A percentile compares a stretch with the other conserved stretches of the same genome.
Conservation (phyloP, 2,329 filamentous ascomycete genomes). For the Aspergillus carbonarius region DNA sequence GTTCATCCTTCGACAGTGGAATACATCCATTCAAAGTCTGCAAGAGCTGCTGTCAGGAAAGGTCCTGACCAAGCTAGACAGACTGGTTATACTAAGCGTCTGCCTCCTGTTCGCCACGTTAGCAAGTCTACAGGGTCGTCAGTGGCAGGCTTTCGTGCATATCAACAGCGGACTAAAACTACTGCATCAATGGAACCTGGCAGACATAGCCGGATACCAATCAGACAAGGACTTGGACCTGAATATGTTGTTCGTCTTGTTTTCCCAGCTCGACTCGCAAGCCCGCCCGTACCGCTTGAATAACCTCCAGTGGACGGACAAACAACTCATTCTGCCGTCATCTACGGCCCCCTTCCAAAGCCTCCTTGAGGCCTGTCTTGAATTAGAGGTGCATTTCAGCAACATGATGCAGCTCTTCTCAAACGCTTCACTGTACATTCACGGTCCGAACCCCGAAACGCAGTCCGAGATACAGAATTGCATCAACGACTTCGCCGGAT, state of each 20-base stretch:
- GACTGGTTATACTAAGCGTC: constrained; percentile 1
- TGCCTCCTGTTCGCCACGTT: constrained; percentile 6
- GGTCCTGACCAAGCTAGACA: not conserved
- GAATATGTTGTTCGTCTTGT: not conserved
- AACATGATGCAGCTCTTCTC: not conserved
- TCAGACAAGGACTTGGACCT: not conserved
- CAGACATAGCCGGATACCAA: not conserved
- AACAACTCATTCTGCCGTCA: not conserved
- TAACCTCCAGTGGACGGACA: not conserved
- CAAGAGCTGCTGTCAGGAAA: not conserved
- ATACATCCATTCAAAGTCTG: constrained; percentile 1
- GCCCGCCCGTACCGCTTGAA: constrained; percentile 1
- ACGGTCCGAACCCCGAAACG: not conserved
- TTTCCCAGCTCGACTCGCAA: constrained; percentile 5
- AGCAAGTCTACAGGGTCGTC: constrained; percentile 1
- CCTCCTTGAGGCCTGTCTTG: not conserved
- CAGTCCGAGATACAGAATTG: not conserved
- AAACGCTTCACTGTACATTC: not conserved
- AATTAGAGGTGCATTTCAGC: not conserved
- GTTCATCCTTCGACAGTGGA: not conserved
- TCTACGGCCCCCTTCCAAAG: not conserved
- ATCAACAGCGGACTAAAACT: constrained; percentile 6
- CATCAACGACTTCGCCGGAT: not conserved
- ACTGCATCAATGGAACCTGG: constrained; percentile 3
- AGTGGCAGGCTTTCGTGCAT: constrained; percentile 9